Evolutionary conservation across 768 basidiomycete species (phyloP).

Genomic region (Porpolomopsis calyptriformis): DNA sequence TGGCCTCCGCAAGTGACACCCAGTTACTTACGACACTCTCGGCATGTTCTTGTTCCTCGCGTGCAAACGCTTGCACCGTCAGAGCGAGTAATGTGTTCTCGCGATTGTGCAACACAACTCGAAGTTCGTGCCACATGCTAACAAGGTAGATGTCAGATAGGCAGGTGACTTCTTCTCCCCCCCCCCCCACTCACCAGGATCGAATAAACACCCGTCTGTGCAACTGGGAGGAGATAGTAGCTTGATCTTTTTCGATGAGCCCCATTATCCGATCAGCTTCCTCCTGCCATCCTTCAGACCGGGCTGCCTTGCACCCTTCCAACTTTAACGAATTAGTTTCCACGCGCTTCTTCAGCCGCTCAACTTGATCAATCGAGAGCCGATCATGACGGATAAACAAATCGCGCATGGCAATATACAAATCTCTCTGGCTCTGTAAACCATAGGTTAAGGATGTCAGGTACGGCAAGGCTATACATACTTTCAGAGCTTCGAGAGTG

Average conservation of each 20-base stretch:
- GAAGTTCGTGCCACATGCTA: conserved; percentile 94
- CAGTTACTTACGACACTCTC: conserved; percentile 61
- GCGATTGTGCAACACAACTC: conserved; percentile 81
- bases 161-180: no score
- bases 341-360: conserved; percentile 78
- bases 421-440: conserved; percentile 61
- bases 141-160: conserved; percentile 6
- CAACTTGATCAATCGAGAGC: conserved; percentile 81
- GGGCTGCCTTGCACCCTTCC: conserved; percentile 55
- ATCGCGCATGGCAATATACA: conserved; percentile 81
- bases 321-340: conserved; percentile 68
- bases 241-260: conserved; percentile 78
- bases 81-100: conserved; percentile 76
- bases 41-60: conserved; percentile 61
- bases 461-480: conserved; percentile 17
- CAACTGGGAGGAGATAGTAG: conserved; percentile 62
- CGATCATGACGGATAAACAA: conserved; percentile 80
- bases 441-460: conserved; percentile 9
- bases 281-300: conserved; percentile 78
- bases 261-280: conserved; percentile 70
- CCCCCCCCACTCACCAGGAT: conserved; percentile 67
- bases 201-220: conserved; percentile 79
- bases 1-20: conserved; percentile 56
- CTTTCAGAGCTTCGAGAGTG: conserved; percentile 72
- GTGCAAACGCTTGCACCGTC: conserved; percentile 60